Evolutionary conservation across 2,329 filamentous ascomycete species (phyloP).

Genomic region (Hypoxylon sp.): DNA sequence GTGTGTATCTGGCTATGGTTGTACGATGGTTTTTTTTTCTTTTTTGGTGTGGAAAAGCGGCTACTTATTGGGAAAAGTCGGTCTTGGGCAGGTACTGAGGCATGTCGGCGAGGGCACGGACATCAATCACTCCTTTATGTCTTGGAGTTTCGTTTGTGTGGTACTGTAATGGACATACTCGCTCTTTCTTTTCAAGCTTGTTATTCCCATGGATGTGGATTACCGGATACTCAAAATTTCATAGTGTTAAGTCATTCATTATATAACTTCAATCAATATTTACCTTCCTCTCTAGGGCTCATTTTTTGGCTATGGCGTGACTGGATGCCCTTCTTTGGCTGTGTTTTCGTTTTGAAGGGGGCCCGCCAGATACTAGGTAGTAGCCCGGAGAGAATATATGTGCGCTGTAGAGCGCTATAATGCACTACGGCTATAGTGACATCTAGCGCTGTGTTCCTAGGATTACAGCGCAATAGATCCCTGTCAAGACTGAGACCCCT

Average conservation of each 20-base stretch:
- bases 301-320: too few species aligned
- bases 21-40: conserved; percentile 2
- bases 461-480: too few species aligned
- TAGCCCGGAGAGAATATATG: too few species aligned
- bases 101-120: conserved; percentile 12
- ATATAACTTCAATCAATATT: background rate
- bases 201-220: conserved; percentile 6
- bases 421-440: too few species aligned
- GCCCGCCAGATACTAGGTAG: too few species aligned
- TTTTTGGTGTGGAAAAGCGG: background rate
- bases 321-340: too few species aligned
- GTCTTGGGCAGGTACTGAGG: conserved; percentile 18
- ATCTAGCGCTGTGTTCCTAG: too few species aligned
- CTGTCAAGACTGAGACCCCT: too few species aligned
- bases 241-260: conserved; percentile 2
- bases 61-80: conserved; percentile 4
- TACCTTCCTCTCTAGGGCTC: background rate
- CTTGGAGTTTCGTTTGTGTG: background rate
- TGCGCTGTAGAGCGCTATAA: background rate
- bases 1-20: background rate
- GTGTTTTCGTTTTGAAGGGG: too few species aligned
- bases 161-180: conserved; percentile 12
- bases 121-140: conserved; percentile 15
- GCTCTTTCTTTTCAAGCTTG: background rate
- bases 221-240: conserved; percentile 23